Conservation (phyloP, 352 stramenopile genomes). For the Albugo laibachii region DNA sequence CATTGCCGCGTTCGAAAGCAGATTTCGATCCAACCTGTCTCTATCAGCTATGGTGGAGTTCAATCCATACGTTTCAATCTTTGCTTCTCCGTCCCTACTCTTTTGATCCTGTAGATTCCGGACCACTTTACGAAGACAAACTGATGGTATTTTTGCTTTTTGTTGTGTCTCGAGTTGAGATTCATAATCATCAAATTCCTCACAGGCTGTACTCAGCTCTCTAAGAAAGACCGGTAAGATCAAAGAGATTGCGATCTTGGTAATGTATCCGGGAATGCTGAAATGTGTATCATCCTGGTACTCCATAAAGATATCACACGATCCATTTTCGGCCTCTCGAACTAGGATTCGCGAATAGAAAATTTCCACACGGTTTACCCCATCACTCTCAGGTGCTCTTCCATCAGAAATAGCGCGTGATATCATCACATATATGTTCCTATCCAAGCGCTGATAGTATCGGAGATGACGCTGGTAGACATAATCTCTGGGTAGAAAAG, state of each 20-base stretch:
- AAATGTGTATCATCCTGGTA: conserved; percentile 71
- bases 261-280: conserved; percentile 42
- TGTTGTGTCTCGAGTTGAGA: conserved; percentile 6
- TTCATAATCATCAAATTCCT: conserved; percentile 16
- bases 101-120: conserved; percentile 1
- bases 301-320: conserved; percentile 53
- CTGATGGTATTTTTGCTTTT: conserved; percentile 1
- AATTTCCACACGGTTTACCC: conserved; percentile 36
- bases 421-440: conserved; percentile 35
- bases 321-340: conserved; percentile 25
- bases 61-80: background rate
- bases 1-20: too few relatives aligned
- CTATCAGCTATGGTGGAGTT: background rate
- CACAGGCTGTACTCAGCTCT: conserved; percentile 30
- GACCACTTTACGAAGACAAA: background rate
- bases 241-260: conserved; percentile 29
- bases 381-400: conserved; percentile 16
- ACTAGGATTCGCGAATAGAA: conserved; percentile 37
- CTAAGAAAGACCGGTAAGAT: conserved; percentile 42
- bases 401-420: conserved; percentile 33
- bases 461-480: conserved; percentile 45
- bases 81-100: background rate
- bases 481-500: conserved; percentile 50
- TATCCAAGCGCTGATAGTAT: conserved; percentile 18
- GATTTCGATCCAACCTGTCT: too few relatives aligned